Conservation (phyloP, 495 filamentous ascomycete genomes). For the Trichocladium uniseriatum region DNA sequence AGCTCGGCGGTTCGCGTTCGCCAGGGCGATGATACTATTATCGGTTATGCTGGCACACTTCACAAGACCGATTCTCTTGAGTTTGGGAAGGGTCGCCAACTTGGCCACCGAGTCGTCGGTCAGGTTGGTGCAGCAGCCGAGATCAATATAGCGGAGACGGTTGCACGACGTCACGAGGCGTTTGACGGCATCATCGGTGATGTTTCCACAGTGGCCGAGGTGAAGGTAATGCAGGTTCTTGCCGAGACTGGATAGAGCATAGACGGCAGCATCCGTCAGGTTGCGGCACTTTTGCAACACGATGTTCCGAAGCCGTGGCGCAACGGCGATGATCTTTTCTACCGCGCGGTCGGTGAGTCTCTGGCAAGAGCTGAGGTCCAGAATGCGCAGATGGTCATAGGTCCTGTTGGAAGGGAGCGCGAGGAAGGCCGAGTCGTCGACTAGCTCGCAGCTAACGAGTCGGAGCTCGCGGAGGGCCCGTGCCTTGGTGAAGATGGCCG, state of each 20-base stretch:
- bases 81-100: slow-evolving; percentile 78
- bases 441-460: slow-evolving; percentile 69
- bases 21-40: slow-evolving; percentile 73
- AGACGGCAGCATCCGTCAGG: slow-evolving; percentile 84
- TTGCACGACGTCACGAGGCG: slow-evolving; percentile 78
- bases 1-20: slow-evolving; percentile 45
- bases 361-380: slow-evolving; percentile 84
- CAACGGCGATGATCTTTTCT: slow-evolving; percentile 72
- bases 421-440: slow-evolving; percentile 80
- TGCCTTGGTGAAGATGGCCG: slow-evolving; percentile 63
- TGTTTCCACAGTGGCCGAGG: slow-evolving; percentile 82
- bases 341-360: slow-evolving; percentile 77
- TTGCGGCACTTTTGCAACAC: slow-evolving; percentile 89
- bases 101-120: slow-evolving; percentile 82
- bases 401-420: slow-evolving; percentile 57
- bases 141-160: slow-evolving; percentile 91
- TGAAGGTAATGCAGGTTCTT: slow-evolving; percentile 97
- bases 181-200: slow-evolving; percentile 80
- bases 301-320: slow-evolving; percentile 83
- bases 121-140: slow-evolving; percentile 86
- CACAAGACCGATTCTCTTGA: slow-evolving; percentile 88
- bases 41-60: slow-evolving; percentile 90
- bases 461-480: slow-evolving; percentile 80
- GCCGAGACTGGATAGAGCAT: slow-evolving; percentile 75
- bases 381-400: slow-evolving; percentile 81